Conservation (phyloP, 164 flowering plant genomes). For the Stephania japonica region DNA sequence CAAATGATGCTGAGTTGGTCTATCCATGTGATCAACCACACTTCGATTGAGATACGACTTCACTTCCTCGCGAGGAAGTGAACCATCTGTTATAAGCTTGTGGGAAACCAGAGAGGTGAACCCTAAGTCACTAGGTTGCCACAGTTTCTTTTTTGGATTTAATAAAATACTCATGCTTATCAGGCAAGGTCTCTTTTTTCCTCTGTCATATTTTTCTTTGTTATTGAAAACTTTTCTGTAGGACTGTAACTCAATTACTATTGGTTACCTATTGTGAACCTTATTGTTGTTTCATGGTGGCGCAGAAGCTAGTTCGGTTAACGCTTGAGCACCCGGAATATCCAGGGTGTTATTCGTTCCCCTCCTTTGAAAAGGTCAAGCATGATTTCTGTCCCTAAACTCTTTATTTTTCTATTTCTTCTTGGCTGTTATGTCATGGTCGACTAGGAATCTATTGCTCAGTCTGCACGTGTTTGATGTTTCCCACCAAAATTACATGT, state of each 20-base stretch:
- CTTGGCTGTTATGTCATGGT: background rate
- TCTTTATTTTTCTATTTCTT: background rate
- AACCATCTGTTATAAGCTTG: too few species aligned
- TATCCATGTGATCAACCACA: too few species aligned
- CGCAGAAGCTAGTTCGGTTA: constrained; percentile 75
- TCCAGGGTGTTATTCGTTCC: constrained; percentile 36
- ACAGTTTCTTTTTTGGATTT: background rate
- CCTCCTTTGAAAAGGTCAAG: constrained; percentile 21
- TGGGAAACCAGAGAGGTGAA: too few species aligned
- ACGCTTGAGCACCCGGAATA: constrained; percentile 66
- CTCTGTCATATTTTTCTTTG: too few species aligned
- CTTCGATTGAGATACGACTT: too few species aligned
- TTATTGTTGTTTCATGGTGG: constrained; percentile 31
- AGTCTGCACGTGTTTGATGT: background rate
- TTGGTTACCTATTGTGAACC: constrained; percentile 12
- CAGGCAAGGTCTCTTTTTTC: background rate
- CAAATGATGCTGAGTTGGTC: too few species aligned
- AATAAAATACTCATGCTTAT: background rate
- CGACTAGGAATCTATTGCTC: background rate
- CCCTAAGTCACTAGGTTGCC: background rate
- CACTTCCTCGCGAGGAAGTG: too few species aligned
- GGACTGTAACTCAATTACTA: background rate
- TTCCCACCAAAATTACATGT: background rate
- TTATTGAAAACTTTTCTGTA: too few species aligned
- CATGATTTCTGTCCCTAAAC: background rate